Conservation (phyloP, 108 stramenopile genomes). For the Craspedostauros australis region DNA sequence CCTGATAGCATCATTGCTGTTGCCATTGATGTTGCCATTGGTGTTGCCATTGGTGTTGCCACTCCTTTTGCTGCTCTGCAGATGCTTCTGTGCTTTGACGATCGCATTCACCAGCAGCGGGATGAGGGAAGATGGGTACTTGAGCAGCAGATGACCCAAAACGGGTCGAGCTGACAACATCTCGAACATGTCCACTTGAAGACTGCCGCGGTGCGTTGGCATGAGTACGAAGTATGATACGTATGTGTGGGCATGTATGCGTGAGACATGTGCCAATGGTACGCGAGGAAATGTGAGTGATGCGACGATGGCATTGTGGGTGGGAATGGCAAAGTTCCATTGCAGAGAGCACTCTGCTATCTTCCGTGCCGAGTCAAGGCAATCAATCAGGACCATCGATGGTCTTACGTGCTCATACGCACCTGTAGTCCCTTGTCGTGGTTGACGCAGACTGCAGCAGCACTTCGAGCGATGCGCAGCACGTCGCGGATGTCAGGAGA, state of each 20-base stretch:
- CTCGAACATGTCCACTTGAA: slow-evolving; percentile 59
- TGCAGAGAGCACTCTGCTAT: no score
- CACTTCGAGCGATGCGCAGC: slow-evolving; percentile 15
- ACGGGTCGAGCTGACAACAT: slow-evolving; percentile 57
- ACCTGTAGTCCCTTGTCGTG: no score
- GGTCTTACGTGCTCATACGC: no score
- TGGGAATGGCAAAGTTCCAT: no score
- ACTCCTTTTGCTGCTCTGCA: neutral
- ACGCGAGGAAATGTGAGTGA: slow-evolving; percentile 40
- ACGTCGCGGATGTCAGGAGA: slow-evolving; percentile 10
- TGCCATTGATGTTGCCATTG: slow-evolving; percentile 3
- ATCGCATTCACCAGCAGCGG: slow-evolving; percentile 72
- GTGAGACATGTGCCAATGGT: no score
- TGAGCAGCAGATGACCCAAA: slow-evolving; percentile 64
- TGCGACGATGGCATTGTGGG: no score
- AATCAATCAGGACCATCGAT: no score
- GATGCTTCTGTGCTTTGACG: slow-evolving; percentile 32
- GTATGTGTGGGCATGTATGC: no score
- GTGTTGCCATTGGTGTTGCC: neutral
- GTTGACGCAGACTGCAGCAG: slow-evolving; percentile 12
- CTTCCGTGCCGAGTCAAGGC: no score
- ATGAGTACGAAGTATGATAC: no score
- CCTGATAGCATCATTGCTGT: neutral
- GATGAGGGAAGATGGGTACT: slow-evolving; percentile 68
- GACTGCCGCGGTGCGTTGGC: no score